Evolutionary conservation across 192 early-diverging fungal genomes (phyloP), one percentile per base, ranked within the genome.

Genomic region (Coemansia asiatica): DNA sequence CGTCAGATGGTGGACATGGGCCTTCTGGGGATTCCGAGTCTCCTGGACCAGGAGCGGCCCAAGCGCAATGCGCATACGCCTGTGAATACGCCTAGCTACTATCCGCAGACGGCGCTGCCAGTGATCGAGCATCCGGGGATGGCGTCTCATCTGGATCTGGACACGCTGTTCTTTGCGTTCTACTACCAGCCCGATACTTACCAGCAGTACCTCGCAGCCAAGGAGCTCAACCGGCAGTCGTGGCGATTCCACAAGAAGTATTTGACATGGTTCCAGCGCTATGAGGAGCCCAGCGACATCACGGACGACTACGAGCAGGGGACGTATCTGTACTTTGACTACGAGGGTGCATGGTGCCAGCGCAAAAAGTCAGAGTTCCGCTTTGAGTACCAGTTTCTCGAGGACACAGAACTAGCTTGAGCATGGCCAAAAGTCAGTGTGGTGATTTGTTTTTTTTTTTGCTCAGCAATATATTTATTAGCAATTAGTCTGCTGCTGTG

Each of bases 241-340:
- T 98, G 97, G 97, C 86, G 97, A 48, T 98, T 97, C 80, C 97
- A 98, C 76, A 98, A 96, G 85, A 94, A 97, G 85, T 97, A 94
- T 66, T 76, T 90, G 56, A 98, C 97, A 51, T 98, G 97, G 97
- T 98, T 98, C 83, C 97, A 98, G 78, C 88, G 97, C 18, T 94
- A 92, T 71, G 94, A 98, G 66, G 95, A 98, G 80, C 97, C 97
- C 46, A 91, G 90, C 74, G 87, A 87, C 13, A 96, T 97, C 53
- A 98, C 93, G 18, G 95, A 97, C 66, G 92, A 96, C 67, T 98
- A 92, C 83, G 97, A 98, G 79, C 91, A 93, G 73, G 97, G 97
- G 23, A 96, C 97, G 22, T 98, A 98, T 69, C 88, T 98, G 31
- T 98, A 98, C 81, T 98, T 98, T 86, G 97, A 98, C 75, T 98